These are phyloP conservation scores for Pinus tabuliformis DNA, from an alignment of 75 land plant species.

Conservation along the genomic window DNA sequence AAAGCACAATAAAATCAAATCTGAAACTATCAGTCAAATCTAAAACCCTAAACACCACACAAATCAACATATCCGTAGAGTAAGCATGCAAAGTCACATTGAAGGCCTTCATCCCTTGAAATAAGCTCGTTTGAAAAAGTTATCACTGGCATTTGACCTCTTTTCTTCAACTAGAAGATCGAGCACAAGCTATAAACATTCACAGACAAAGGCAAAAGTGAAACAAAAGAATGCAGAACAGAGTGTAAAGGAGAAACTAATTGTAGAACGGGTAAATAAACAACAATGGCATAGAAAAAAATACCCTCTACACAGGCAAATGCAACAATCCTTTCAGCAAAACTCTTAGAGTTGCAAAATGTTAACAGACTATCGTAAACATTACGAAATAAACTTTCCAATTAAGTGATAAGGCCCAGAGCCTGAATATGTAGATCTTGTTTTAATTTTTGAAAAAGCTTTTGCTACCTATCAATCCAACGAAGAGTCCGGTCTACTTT, in stretches of 20 bases:
- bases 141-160: constrained; percentile 60
- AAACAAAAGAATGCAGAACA: constrained; percentile 16
- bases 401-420: no score
- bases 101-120: constrained; percentile 73
- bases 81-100: constrained; percentile 79
- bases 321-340: constrained; percentile 50
- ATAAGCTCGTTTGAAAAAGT: constrained; percentile 69
- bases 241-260: neutral
- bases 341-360: constrained; percentile 17
- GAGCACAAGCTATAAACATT: constrained; percentile 60
- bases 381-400: no score
- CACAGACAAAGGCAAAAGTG: constrained; percentile 10
- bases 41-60: no score
- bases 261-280: no score
- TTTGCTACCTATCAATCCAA: constrained; percentile 66
- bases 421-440: no score
- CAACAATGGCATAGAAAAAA: constrained; percentile 46
- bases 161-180: constrained; percentile 80
- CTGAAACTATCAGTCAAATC: no score
- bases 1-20: no score
- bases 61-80: constrained; percentile 38
- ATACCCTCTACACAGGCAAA: constrained; percentile 61
- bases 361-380: no score
- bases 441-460: no score
- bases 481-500: constrained; percentile 89